Evolutionary conservation across 1,139 yeast genomes (phyloP), one percentile per base, ranked within the genome.

Genomic region (Yamadazyma taylorii): DNA sequence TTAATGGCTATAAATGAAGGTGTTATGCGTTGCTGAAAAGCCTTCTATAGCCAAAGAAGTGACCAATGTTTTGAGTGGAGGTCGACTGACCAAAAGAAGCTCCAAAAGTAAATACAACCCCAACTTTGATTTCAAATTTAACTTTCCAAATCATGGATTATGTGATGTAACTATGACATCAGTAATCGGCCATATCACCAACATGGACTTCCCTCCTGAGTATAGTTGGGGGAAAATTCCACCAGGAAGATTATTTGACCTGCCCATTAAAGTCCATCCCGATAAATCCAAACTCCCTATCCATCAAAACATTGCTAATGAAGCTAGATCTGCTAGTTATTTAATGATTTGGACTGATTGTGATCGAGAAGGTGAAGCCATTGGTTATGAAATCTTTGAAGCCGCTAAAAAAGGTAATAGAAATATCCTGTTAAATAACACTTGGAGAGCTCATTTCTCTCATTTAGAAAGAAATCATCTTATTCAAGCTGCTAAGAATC

Each of bases 271-370:
- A 3, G 75, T 71, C 5, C 56, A 52, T 10, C 61, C 74, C 14
- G 60, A 61, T 13, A 66, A 68, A 48, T 17, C 38, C 15, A 48
- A 47, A 26, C 22, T 32, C 2, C 39, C 34, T 7, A 45, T 49
- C 16, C 51, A 46, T 32, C 38, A 34, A 12, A 92, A 92, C 54
- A 87, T 94, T 34, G 60, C 74, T 26, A 60, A 60, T 3, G 90
- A 89, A 53, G 87, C 92, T 3, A 57, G 81, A 27, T 55, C 51
- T 22, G 77, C 86, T 4, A 74, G 79, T 35, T 66, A 69, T 34
- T 63, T 94, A 44, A 86, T 87, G 85, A 88, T 94, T 8, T 94
- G 98, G 98, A 94, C 98, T 2, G 99, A 94, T 71, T 92, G 97
- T 62, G 99, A 94, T 68, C 71, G 98, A 30, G 99, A 94, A 56